Base-by-base conservation (phyloP, 441 rosid species). In the Eruca vesicaria region DNA sequence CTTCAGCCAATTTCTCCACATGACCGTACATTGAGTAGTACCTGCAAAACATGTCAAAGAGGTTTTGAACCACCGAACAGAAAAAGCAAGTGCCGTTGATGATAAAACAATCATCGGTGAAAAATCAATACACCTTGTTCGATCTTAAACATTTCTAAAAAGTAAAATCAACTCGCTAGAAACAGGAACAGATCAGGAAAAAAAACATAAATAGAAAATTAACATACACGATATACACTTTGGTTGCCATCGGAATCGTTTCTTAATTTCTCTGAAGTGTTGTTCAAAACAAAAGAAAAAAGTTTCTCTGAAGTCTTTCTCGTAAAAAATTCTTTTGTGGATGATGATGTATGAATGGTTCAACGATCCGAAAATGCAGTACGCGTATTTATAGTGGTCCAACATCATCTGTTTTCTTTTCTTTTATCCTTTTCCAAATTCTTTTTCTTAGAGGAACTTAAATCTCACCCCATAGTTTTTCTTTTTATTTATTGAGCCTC, bases 11-110 rank as follows among this genome's bases (percentile, higher is more conserved):
- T 75, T 83, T 92, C 87, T 83, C 96, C 14, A 95, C 99, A 69
- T 95, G 99, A 14, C 99, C 99, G 18, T 95, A 95, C 98, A 91
- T 92, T 65, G 98, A 92, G 85, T 94, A 94, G 88, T 90, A 94
- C 76, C 99, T 95, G 80, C 45, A 81, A 7, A 53, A 18, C 16
- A 20, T 12, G 7, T 21, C 59, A 18, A 50, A 62, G 20, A 16
- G 10, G 15, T 19, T 45, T 45, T 45, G 50, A 41, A 41, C 1
- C 19, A 45, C 21, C 16, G 11, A 50, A 50, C 21, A 50, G 10
- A 1, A 35, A 9, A 52, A 52, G 21, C 10, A 48, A 48, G 55
- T 45, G 55, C 20, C 55, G 26, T 52, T 41, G 7, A 31, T 12
- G 9, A 28, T 5, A 41, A 41, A 41, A 41, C 48, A 0, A 6